Percentiles rank a stretch among this genome's conserved stretches.
Conservation (phyloP, 2,329 filamentous ascomycete genomes). For the Ciborinia camelliae region DNA sequence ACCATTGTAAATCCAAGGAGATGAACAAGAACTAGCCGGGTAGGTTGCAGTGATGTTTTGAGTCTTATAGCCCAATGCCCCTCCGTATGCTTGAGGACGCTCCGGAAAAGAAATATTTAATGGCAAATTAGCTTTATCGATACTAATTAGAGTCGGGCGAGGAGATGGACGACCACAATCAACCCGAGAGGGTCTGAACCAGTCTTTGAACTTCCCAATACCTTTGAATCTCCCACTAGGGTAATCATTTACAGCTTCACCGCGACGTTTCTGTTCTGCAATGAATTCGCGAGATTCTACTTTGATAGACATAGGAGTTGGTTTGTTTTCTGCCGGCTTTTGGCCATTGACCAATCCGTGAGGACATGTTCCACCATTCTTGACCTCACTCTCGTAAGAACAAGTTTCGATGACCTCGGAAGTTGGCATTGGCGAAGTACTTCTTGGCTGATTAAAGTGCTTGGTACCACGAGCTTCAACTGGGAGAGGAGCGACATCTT, state of each 20-base stretch:
- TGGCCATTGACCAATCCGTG: not conserved
- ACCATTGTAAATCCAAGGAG: not conserved
- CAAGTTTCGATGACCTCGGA: not conserved
- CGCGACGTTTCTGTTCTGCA: not conserved
- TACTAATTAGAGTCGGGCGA: no score
- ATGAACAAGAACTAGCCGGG: not conserved
- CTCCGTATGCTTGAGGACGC: no score
- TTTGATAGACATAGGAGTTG: not conserved
- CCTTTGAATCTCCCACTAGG: no score
- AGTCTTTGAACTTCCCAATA: no score
- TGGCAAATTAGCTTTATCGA: no score
- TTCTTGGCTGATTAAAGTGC: not conserved
- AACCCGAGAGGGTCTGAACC: no score
- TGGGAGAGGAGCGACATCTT: not conserved
- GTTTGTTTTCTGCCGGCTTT: not conserved
- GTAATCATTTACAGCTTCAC: not conserved
- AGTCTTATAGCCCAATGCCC: no score
- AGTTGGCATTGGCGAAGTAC: not conserved
- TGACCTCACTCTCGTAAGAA: not conserved
- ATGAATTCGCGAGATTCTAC: not conserved
- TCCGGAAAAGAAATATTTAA: no score
- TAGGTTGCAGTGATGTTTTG: not conserved
- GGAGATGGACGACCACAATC: no score
- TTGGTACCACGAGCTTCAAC: not conserved
- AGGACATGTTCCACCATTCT: not conserved